Percentiles rank a stretch among this genome's conserved stretches.
Evolutionary conservation across 257 asterid genomes (phyloP).

Genomic region (Agastache rugosa): DNA sequence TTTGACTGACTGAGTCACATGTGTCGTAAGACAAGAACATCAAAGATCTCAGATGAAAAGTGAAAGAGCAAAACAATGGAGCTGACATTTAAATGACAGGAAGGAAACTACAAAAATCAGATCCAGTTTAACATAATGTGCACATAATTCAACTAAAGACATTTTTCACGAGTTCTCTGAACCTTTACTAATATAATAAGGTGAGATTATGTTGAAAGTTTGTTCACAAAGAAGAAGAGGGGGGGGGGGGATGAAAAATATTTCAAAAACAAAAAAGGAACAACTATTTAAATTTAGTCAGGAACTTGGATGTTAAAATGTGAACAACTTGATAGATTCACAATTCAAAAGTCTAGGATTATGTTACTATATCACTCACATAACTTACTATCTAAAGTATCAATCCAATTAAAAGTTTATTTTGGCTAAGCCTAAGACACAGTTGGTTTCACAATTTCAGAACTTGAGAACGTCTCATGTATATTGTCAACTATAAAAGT

Average conservation of each 20-base stretch:
- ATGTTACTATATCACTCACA: background rate
- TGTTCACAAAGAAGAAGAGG: background rate
- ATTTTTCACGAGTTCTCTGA: background rate
- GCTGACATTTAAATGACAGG: background rate
- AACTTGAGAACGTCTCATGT: background rate
- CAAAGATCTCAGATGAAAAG: background rate
- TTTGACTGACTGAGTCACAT: slow-evolving; percentile 23
- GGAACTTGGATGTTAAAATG: slow-evolving; percentile 4
- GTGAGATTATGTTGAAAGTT: background rate
- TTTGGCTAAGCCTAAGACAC: background rate
- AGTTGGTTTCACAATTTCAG: slow-evolving; percentile 7
- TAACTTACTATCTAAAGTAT: background rate
- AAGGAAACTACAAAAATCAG: background rate
- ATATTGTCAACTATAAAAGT: background rate
- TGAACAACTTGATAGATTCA: background rate
- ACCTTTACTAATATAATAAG: background rate
- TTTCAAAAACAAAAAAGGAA: background rate
- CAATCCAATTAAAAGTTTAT: background rate
- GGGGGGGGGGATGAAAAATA: no score
- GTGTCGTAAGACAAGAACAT: slow-evolving; percentile 2
- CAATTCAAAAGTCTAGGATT: slow-evolving; percentile 18
- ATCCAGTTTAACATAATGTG: background rate
- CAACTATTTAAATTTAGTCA: background rate
- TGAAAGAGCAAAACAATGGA: background rate
- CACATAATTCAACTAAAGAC: background rate